Evolutionary conservation across 2,329 filamentous ascomycete species (phyloP).

Genomic region (Fusarium brachygibbosum): DNA sequence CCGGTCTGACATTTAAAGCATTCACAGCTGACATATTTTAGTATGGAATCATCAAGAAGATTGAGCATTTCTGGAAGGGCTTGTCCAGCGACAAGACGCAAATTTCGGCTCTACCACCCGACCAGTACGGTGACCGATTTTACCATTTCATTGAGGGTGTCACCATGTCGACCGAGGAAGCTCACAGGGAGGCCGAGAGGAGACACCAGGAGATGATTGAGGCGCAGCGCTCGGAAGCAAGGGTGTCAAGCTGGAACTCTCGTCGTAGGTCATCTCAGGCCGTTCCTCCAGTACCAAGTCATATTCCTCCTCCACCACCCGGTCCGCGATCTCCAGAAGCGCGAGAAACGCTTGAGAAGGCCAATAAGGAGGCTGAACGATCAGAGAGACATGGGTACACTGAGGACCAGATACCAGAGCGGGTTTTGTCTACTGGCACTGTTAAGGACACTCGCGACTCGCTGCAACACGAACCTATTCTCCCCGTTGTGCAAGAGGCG

Average conservation of each 20-base stretch:
- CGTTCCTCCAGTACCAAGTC: conserved; percentile 61
- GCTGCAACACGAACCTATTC: conserved; percentile 66
- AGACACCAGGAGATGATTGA: conserved; percentile 71
- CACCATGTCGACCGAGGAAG: conserved; percentile 91
- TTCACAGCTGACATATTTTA: conserved; percentile 57
- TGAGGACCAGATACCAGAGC: conserved; percentile 70
- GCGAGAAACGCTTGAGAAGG: conserved; percentile 58
- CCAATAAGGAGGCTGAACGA: conserved; percentile 55
- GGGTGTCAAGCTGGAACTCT: conserved; percentile 56
- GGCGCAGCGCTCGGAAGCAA: conserved; percentile 53
- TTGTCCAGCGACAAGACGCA: conserved; percentile 84
- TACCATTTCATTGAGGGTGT: conserved; percentile 91
- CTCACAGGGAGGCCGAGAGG: conserved; percentile 72
- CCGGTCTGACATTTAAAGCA: neutral
- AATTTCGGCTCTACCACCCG: conserved; percentile 92
- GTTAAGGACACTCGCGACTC: conserved; percentile 65
- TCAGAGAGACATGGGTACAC: conserved; percentile 52
- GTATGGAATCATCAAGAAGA: conserved; percentile 95
- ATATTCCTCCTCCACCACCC: conserved; percentile 60
- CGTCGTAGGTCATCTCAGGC: conserved; percentile 52
- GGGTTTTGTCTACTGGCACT: conserved; percentile 63
- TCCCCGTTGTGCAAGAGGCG: conserved; percentile 93
- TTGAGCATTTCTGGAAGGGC: conserved; percentile 98
- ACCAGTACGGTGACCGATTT: conserved; percentile 93
- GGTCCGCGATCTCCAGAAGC: conserved; percentile 55